These are phyloP conservation scores for Umbilicaria muhlenbergii DNA, from an alignment of 495 filamentous ascomycete species.

Conservation along the genomic window DNA sequence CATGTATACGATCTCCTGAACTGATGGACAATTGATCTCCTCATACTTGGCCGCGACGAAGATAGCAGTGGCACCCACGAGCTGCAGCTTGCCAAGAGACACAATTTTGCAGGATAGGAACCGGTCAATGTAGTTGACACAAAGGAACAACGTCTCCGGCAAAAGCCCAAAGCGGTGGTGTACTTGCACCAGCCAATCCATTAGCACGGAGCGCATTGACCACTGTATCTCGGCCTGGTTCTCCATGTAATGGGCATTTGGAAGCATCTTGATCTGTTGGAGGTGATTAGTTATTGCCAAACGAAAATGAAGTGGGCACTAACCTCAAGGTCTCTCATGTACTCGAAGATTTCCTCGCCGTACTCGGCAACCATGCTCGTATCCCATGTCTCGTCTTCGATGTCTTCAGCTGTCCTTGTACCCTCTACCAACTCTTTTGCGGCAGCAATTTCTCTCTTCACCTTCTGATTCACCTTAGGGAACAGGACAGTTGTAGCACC, in stretches of 20 bases:
- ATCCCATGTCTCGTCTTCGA: slow-evolving; percentile 81
- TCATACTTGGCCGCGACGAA: slow-evolving; percentile 97
- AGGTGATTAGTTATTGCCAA: slow-evolving; percentile 10
- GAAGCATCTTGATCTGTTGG: slow-evolving; percentile 57
- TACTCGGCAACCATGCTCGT: slow-evolving; percentile 99
- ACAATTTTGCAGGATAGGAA: slow-evolving; percentile 92
- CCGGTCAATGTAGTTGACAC: slow-evolving; percentile 90
- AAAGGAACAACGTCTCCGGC: slow-evolving; percentile 87
- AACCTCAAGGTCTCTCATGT: slow-evolving; percentile 86
- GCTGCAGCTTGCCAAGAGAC: slow-evolving; percentile 84
- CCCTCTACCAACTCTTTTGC: slow-evolving; percentile 54
- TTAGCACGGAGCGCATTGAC: slow-evolving; percentile 94
- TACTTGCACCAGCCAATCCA: slow-evolving; percentile 97
- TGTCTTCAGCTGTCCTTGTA: slow-evolving; percentile 40
- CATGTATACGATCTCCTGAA: slow-evolving; percentile 96
- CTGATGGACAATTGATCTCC: slow-evolving; percentile 90
- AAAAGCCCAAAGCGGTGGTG: slow-evolving; percentile 80
- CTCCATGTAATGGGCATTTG: slow-evolving; percentile 89
- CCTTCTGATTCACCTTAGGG: slow-evolving; percentile 46
- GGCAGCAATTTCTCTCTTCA: slow-evolving; percentile 47
- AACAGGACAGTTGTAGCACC: slow-evolving; percentile 57
- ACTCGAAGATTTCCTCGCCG: slow-evolving; percentile 82
- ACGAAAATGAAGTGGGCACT: background rate
- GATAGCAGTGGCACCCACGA: slow-evolving; percentile 91
- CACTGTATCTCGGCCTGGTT: slow-evolving; percentile 93